A percentile compares a stretch with the other conserved stretches of the same genome.
Conservation (phyloP, 495 filamentous ascomycete genomes). For the Podospora pseudocomata region DNA sequence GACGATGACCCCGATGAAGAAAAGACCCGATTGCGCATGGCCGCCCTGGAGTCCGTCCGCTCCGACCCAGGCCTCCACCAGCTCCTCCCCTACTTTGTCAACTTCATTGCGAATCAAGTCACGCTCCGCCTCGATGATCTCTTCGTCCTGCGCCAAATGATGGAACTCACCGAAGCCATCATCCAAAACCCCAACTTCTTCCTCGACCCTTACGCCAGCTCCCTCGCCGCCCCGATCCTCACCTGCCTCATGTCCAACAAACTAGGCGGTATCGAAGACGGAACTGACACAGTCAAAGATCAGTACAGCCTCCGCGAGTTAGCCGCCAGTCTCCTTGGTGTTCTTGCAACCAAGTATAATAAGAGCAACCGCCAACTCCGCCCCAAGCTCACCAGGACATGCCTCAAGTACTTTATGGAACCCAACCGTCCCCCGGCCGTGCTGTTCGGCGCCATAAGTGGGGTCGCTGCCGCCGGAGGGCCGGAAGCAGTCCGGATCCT, state of each 20-base stretch:
- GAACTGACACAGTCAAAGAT: slow-evolving; percentile 43
- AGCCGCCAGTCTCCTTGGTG: slow-evolving; percentile 70
- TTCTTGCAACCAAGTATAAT: slow-evolving; percentile 71
- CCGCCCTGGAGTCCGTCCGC: slow-evolving; percentile 74
- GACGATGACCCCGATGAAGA: slow-evolving; percentile 78
- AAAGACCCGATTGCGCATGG: slow-evolving; percentile 63
- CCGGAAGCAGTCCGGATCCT: slow-evolving; percentile 73
- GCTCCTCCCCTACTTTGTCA: slow-evolving; percentile 89
- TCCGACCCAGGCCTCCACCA: slow-evolving; percentile 92
- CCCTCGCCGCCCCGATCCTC: slow-evolving; percentile 80
- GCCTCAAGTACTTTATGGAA: slow-evolving; percentile 85
- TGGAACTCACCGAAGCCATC: slow-evolving; percentile 79
- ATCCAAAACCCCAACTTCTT: slow-evolving; percentile 79
- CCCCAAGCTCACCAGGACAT: slow-evolving; percentile 83
- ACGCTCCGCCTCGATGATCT: slow-evolving; percentile 83
- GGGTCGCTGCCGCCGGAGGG: slow-evolving; percentile 71
- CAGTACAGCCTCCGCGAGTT: slow-evolving; percentile 82
- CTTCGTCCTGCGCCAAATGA: slow-evolving; percentile 83
- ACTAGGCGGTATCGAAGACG: slow-evolving; percentile 55
- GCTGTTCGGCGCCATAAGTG: slow-evolving; percentile 82
- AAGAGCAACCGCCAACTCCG: slow-evolving; percentile 71
- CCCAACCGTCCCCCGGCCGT: slow-evolving; percentile 71
- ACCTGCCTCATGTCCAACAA: slow-evolving; percentile 88
- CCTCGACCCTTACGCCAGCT: slow-evolving; percentile 85
- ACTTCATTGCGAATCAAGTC: slow-evolving; percentile 90